phyloP scores from a whole-genome alignment of 106 monocot species.

The Chionographis japonica region DNA sequence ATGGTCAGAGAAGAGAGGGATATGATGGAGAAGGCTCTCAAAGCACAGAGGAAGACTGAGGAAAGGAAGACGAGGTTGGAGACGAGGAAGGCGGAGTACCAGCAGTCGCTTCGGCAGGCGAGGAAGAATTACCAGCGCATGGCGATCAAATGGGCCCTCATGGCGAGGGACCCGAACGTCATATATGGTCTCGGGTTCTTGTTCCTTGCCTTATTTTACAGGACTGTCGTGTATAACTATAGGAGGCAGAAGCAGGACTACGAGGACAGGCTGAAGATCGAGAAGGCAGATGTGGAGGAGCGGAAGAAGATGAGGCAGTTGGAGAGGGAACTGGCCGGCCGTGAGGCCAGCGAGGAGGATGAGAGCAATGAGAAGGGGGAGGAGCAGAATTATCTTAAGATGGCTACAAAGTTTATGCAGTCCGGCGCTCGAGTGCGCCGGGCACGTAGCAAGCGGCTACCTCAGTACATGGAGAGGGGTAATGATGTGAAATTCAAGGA shows the following conservation, averaged over 20 bases:
- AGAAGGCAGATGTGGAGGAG: slow-evolving; percentile 80
- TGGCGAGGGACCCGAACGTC: slow-evolving; percentile 60
- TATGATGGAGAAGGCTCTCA: slow-evolving; percentile 44
- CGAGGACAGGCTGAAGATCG: slow-evolving; percentile 82
- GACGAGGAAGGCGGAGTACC: slow-evolving; percentile 40
- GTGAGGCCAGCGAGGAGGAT: slow-evolving; percentile 41
- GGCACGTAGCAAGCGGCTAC: slow-evolving; percentile 42
- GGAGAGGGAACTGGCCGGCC: slow-evolving; percentile 69
- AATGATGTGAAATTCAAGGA: slow-evolving; percentile 76
- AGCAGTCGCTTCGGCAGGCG: slow-evolving; percentile 56
- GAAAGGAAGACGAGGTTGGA: slow-evolving; percentile 48
- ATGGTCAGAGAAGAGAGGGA: slow-evolving; percentile 49
- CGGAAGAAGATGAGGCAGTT: slow-evolving; percentile 67
- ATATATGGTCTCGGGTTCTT: slow-evolving; percentile 51
- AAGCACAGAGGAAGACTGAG: slow-evolving; percentile 52
- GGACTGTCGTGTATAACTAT: slow-evolving; percentile 71
- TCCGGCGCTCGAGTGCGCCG: slow-evolving; percentile 77
- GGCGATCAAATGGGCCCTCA: slow-evolving; percentile 50
- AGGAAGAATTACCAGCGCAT: slow-evolving; percentile 57
- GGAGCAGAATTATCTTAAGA: slow-evolving; percentile 75
- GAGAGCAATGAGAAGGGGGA: slow-evolving; percentile 41
- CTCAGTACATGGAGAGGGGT: slow-evolving; percentile 78
- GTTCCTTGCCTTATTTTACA: slow-evolving; percentile 66
- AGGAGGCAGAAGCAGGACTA: slow-evolving; percentile 82
- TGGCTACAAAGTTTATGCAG: slow-evolving; percentile 78